Conservation (phyloP, 163 green algal genomes). For the Picocystis sp. region DNA sequence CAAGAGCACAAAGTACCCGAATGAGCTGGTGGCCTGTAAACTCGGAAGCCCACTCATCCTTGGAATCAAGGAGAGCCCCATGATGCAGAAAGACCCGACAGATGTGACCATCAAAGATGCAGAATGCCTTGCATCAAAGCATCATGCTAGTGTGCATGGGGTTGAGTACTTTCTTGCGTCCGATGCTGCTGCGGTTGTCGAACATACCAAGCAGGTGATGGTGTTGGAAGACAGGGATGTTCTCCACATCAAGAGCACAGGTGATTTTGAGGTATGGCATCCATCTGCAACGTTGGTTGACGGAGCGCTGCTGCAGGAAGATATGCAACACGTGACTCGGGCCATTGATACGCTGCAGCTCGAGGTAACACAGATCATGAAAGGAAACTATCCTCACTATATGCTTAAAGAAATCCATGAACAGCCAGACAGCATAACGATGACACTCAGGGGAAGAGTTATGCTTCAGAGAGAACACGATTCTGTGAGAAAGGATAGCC, state of each 20-base stretch:
- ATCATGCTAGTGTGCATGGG: slow-evolving; percentile 19
- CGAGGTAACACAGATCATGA: slow-evolving; percentile 64
- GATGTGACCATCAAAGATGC: background rate
- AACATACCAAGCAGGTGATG: slow-evolving; percentile 75
- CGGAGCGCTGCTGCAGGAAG: slow-evolving; percentile 8
- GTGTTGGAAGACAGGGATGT: slow-evolving; percentile 4
- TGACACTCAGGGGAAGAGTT: slow-evolving; percentile 4
- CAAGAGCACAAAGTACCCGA: slow-evolving; percentile 80
- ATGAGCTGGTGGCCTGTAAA: slow-evolving; percentile 88
- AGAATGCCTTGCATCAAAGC: slow-evolving; percentile 7
- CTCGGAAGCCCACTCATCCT: slow-evolving; percentile 80
- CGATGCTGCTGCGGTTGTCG: slow-evolving; percentile 82
- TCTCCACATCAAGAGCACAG: slow-evolving; percentile 10
- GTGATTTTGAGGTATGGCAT: slow-evolving; percentile 10
- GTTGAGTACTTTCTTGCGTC: slow-evolving; percentile 82
- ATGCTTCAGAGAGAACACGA: background rate
- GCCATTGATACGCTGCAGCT: slow-evolving; percentile 75
- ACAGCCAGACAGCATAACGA: slow-evolving; percentile 62
- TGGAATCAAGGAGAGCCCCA: slow-evolving; percentile 47
- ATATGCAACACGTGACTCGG: slow-evolving; percentile 39
- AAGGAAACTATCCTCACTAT: slow-evolving; percentile 85
- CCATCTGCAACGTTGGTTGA: background rate
- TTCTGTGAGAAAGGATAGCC: background rate
- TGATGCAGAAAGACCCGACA: background rate
- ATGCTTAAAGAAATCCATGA: slow-evolving; percentile 97